Percentiles rank a stretch among this genome's conserved stretches.
Evolutionary conservation across 2,329 filamentous ascomycete genomes (phyloP).

Genomic region (Fusarium luffae): DNA sequence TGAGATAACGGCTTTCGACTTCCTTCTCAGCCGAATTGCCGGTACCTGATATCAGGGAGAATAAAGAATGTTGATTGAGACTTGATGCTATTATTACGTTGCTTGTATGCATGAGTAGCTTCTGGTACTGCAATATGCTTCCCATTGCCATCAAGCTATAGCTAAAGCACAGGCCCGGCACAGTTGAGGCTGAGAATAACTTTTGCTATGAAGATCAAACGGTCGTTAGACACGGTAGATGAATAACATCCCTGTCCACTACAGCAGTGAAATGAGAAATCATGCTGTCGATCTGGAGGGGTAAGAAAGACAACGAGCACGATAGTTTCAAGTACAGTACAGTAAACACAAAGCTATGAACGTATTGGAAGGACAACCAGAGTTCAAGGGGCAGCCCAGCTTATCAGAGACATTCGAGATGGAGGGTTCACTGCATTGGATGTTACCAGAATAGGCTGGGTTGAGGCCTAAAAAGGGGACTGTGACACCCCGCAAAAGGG

Average conservation of each 20-base stretch:
- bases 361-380: neutral
- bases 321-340: neutral
- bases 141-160: neutral
- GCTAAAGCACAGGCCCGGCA: constrained; percentile 9
- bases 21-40: neutral
- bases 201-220: constrained; percentile 18
- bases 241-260: constrained; percentile 16
- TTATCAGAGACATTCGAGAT: constrained; percentile 24
- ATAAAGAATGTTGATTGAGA: neutral
- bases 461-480: neutral
- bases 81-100: neutral
- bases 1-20: neutral
- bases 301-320: neutral
- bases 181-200: constrained; percentile 11
- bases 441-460: neutral
- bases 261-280: constrained; percentile 6
- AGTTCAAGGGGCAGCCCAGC: constrained; percentile 5
- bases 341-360: constrained; percentile 9
- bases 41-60: neutral
- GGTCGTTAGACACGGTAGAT: constrained; percentile 3
- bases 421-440: neutral
- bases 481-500: neutral
- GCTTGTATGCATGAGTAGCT: neutral
- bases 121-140: neutral
- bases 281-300: constrained; percentile 31